Evolutionary conservation across 306 rosid species (phyloP).

Genomic region (Glycine tomentella): DNA sequence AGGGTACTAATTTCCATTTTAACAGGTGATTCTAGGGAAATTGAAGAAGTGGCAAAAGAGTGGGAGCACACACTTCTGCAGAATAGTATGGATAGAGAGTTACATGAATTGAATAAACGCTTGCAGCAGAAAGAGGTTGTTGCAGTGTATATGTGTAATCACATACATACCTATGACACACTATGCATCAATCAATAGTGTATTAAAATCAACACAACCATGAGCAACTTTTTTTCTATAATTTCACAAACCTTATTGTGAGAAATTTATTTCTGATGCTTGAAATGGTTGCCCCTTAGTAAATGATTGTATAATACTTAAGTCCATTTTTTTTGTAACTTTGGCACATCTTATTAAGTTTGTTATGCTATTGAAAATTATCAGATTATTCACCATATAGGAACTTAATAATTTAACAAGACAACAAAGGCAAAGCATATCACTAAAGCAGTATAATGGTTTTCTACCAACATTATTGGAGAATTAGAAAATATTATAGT

Average conservation of each 20-base stretch:
- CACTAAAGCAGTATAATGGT: conserved; percentile 2
- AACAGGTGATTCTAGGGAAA: conserved; percentile 85
- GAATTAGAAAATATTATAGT: conserved; percentile 23
- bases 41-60: conserved; percentile 95
- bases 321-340: conserved; percentile 10
- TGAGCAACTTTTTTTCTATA: conserved; percentile 11
- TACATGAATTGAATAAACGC: conserved; percentile 92
- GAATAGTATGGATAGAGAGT: conserved; percentile 94
- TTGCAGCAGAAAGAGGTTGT: conserved; percentile 93
- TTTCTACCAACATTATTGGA: conserved; percentile 9
- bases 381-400: conserved; percentile 1
- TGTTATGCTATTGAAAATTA: conserved; percentile 12
- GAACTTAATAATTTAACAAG: conserved; percentile 32
- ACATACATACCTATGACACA: conserved; percentile 21
- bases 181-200: conserved; percentile 16
- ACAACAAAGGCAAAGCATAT: conserved; percentile 14
- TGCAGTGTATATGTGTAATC: conserved; percentile 37
- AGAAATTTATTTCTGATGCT: conserved; percentile 32
- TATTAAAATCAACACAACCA: conserved; percentile 33
- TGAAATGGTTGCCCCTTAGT: conserved; percentile 12
- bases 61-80: conserved; percentile 99
- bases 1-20: conserved; percentile 43
- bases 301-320: not conserved
- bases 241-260: not conserved
- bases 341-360: conserved; percentile 3